Evolutionary conservation across 1,284 basidiomycete species (phyloP).

Genomic region (Apiotrichum domesticum): DNA sequence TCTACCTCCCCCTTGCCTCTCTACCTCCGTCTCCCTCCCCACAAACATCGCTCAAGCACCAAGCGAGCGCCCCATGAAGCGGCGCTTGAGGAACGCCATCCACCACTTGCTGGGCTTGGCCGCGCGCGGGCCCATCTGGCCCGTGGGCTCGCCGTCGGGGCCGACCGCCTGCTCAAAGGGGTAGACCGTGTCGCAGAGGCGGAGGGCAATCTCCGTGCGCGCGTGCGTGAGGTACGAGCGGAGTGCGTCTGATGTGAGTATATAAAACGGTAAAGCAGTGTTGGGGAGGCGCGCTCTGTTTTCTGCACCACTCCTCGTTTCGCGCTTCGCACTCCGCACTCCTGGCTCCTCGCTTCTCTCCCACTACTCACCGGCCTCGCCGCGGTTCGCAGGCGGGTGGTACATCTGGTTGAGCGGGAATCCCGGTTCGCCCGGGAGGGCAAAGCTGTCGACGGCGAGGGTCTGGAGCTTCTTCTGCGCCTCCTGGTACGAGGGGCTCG

Average conservation of each 20-base stretch:
- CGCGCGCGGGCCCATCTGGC: constrained; percentile 34
- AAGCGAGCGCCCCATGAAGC: constrained; percentile 22
- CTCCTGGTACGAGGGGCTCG: constrained; percentile 66
- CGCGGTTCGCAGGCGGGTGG: constrained; percentile 65
- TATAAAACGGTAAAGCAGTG: not conserved
- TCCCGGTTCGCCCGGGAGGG: constrained; percentile 91
- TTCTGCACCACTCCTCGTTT: no score
- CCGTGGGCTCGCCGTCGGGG: constrained; percentile 55
- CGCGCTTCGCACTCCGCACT: no score
- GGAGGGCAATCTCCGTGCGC: constrained; percentile 79
- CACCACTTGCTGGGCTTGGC: constrained; percentile 96
- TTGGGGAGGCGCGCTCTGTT: no score
- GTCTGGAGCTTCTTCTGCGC: constrained; percentile 84
- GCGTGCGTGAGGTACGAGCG: constrained; percentile 88
- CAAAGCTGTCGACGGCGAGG: constrained; percentile 83
- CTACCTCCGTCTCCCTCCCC: no score
- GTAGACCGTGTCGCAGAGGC: constrained; percentile 84
- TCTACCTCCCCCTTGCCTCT: no score
- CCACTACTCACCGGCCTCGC: constrained; percentile 67
- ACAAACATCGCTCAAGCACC: not conserved
- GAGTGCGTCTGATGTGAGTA: constrained; percentile 49
- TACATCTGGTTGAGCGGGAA: constrained; percentile 94
- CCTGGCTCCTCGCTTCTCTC: not conserved
- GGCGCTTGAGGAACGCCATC: constrained; percentile 97
- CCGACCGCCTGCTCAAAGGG: constrained; percentile 41